phyloP scores from a whole-genome alignment of 2,329 filamentous ascomycete species.

The Monilinia fructigena region DNA sequence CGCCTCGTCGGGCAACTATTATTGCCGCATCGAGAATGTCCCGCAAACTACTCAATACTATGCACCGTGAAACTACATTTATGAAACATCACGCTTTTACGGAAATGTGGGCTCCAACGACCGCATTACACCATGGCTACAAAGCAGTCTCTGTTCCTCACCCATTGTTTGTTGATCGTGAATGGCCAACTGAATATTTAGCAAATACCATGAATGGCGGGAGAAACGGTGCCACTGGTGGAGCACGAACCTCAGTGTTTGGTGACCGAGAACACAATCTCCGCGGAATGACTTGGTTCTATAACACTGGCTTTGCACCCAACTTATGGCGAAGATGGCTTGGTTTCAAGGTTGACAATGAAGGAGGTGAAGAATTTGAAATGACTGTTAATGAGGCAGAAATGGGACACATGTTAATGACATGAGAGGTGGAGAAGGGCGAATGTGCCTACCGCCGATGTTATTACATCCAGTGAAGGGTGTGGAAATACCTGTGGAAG shows the following conservation, averaged over 20 bases:
- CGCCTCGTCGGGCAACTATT: slow-evolving; percentile 79
- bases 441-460: slow-evolving; percentile 91
- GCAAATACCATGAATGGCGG: slow-evolving; percentile 79
- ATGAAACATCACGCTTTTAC: slow-evolving; percentile 89
- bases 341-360: slow-evolving; percentile 75
- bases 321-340: slow-evolving; percentile 86
- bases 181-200: slow-evolving; percentile 79
- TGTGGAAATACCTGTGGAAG: slow-evolving; percentile 52
- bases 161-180: slow-evolving; percentile 80
- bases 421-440: slow-evolving; percentile 69
- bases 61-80: slow-evolving; percentile 86
- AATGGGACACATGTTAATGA: slow-evolving; percentile 39
- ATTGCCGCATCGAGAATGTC: slow-evolving; percentile 86
- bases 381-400: slow-evolving; percentile 51
- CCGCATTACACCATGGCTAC: slow-evolving; percentile 85
- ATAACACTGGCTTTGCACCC: slow-evolving; percentile 77
- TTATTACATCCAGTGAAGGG: slow-evolving; percentile 85
- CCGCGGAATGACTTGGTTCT: slow-evolving; percentile 85
- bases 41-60: slow-evolving; percentile 72
- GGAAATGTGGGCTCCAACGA: slow-evolving; percentile 92
- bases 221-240: slow-evolving; percentile 71
- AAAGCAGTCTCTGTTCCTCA: slow-evolving; percentile 92
- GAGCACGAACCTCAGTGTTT: slow-evolving; percentile 69
- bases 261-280: slow-evolving; percentile 89
- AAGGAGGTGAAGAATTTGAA: slow-evolving; percentile 76